Evolutionary conservation across 371 early-diverging fungal species (phyloP), one percentile per base, ranked within the genome.

Genomic region (Zychaea mexicana): DNA sequence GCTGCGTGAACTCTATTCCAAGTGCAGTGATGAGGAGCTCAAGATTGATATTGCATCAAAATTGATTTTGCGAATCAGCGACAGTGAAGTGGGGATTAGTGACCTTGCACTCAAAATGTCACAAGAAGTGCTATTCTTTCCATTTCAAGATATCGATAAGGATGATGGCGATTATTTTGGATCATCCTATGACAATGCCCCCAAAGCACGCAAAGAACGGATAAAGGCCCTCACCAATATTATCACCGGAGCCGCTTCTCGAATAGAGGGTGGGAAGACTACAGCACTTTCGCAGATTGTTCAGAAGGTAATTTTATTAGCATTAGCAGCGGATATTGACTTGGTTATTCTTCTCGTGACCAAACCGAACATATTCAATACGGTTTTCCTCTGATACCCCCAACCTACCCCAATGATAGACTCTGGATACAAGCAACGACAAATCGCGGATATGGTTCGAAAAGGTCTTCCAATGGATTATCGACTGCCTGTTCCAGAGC

Each of bases 41-140:
- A 79, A 84, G 52, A 82, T 85, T 6, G 93, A 95, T 61, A 92
- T 95, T 67, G 86, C 88, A 6, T 74, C 82, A n/a, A 90, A 88
- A 31, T 62, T 96, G 0, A 69, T 96, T 47, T 82, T 84, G 31
- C 78, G 96, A 0, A 83, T 92, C 17, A 72, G 76, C 22, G 97
- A 97, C 69, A 92, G 92, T 45, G 97, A 96, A 72, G 73, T 80
- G 4, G 72, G 84, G 21, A 88, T 96, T 8, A 83, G 88, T 30
- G 90, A 92, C 46, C 74, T 93, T 6, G 89, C 95, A 0, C 63
- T 87, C 31, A 93, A 89, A 59, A 76, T 78, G 1, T 75, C 94
- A 4, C 84, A 86, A 56, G 93, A 94, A 36, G 80, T 93, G 8
- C 83, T 92, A 82, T 90, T 96, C 57, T 60, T 72, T 0, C 87